Percentiles rank a stretch among this genome's conserved stretches.
Evolutionary conservation across 2,329 filamentous ascomycete species (phyloP).

Genomic region (Fusarium siculi): DNA sequence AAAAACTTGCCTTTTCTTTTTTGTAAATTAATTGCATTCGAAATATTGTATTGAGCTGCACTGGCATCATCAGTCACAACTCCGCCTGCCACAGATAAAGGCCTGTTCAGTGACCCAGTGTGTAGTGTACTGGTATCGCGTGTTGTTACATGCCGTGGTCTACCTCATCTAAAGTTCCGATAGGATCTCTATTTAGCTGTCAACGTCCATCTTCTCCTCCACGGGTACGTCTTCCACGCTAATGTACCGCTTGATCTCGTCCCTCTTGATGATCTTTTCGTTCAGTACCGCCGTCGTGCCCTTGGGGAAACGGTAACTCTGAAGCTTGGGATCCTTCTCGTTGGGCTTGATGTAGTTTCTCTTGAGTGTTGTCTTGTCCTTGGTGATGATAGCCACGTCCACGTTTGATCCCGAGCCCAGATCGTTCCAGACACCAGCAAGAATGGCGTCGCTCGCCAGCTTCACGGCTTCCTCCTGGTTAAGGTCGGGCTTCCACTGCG

Average conservation of each 20-base stretch:
- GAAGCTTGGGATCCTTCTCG: slow-evolving; percentile 87
- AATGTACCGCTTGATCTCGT: slow-evolving; percentile 93
- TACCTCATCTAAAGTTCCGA: slow-evolving; percentile 24
- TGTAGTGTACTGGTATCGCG: slow-evolving; percentile 31
- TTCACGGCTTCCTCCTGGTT: slow-evolving; percentile 84
- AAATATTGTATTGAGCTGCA: slow-evolving; percentile 17
- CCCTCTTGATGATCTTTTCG: slow-evolving; percentile 94
- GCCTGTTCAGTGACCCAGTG: slow-evolving; percentile 30
- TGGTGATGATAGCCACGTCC: slow-evolving; percentile 94
- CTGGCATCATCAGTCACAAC: slow-evolving; percentile 9
- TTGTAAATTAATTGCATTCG: slow-evolving; percentile 9
- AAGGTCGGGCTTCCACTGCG: slow-evolving; percentile 86
- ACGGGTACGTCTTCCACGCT: slow-evolving; percentile 86
- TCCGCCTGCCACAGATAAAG: slow-evolving; percentile 1
- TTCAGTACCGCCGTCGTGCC: slow-evolving; percentile 97
- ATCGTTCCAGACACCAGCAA: slow-evolving; percentile 99
- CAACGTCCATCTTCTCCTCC: slow-evolving; percentile 76
- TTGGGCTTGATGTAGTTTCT: slow-evolving; percentile 95
- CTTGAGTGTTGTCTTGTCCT: slow-evolving; percentile 93
- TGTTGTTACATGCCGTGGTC: slow-evolving; percentile 43
- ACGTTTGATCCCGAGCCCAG: slow-evolving; percentile 97
- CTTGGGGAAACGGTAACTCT: slow-evolving; percentile 89
- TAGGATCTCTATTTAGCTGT: slow-evolving; percentile 56
- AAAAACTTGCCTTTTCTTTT: not conserved
- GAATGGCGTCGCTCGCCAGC: slow-evolving; percentile 85